Evolutionary conservation across 768 basidiomycete species (phyloP).

Genomic region (Serendipita sp.): DNA sequence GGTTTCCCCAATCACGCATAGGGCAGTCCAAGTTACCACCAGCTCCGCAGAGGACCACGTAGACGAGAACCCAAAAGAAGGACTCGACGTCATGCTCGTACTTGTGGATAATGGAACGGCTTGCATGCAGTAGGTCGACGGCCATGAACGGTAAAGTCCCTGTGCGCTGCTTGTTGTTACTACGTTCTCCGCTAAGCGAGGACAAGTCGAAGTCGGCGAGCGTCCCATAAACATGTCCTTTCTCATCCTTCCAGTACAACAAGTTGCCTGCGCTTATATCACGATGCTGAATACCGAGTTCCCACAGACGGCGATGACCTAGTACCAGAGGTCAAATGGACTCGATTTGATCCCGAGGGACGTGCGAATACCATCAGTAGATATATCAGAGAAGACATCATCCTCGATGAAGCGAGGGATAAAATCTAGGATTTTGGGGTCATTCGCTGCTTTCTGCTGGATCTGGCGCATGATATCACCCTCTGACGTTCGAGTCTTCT

Average conservation of each 20-base stretch:
- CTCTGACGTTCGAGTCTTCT: neutral
- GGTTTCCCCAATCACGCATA: no score
- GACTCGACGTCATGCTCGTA: conserved; percentile 23
- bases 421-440: neutral
- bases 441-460: neutral
- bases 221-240: conserved; percentile 12
- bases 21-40: no score
- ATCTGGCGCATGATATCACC: neutral
- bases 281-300: conserved; percentile 15
- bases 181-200: conserved; percentile 5
- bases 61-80: conserved; percentile 17
- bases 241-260: conserved; percentile 15
- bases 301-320: conserved; percentile 20
- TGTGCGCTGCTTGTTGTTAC: conserved; percentile 11
- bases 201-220: conserved; percentile 20
- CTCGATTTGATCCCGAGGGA: neutral
- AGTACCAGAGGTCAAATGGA: neutral
- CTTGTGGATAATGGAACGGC: conserved; percentile 11
- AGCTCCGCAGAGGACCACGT: no score
- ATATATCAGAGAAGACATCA: neutral
- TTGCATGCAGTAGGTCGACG: conserved; percentile 15
- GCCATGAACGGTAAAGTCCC: conserved; percentile 23
- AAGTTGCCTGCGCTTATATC: conserved; percentile 21
- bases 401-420: neutral
- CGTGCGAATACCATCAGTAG: neutral